Percentiles rank a stretch among this genome's conserved stretches.
Conservation (phyloP, 345 rosid genomes). For the Sisymbrium altissimum region DNA sequence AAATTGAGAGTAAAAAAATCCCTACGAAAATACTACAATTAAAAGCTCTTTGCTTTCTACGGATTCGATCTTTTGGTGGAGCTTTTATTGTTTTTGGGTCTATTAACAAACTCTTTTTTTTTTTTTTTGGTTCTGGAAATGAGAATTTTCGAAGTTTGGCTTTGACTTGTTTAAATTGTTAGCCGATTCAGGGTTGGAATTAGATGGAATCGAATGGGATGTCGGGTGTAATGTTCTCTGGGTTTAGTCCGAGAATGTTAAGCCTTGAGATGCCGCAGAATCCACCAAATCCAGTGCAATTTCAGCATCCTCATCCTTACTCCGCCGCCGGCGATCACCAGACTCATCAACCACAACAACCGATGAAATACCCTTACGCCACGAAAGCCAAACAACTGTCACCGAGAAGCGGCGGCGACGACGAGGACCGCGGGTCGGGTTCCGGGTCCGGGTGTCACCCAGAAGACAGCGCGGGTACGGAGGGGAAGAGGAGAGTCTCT, state of each 20-base stretch:
- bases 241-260: constrained; percentile 67
- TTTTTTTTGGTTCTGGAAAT: not conserved
- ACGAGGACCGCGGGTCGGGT: constrained; percentile 63
- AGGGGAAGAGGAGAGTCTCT: constrained; percentile 55
- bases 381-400: constrained; percentile 54
- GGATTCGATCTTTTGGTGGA: too few relatives aligned
- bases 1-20: not conserved
- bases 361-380: constrained; percentile 40
- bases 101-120: too few relatives aligned
- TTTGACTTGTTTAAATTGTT: not conserved
- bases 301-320: constrained; percentile 58
- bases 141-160: not conserved
- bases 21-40: not conserved
- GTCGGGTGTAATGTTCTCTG: constrained; percentile 60
- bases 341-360: constrained; percentile 52
- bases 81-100: not conserved
- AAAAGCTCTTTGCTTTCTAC: too few relatives aligned
- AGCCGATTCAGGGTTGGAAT: not conserved
- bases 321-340: constrained; percentile 40
- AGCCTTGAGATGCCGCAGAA: constrained; percentile 71
- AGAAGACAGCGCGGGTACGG: constrained; percentile 55
- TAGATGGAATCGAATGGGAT: constrained; percentile 69
- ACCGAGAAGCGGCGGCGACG: constrained; percentile 63
- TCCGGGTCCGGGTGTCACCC: constrained; percentile 41
- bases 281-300: constrained; percentile 46